Evolutionary conservation across 768 basidiomycete species (phyloP), one percentile per base, ranked within the genome.

Genomic region (Zangia roseola): DNA sequence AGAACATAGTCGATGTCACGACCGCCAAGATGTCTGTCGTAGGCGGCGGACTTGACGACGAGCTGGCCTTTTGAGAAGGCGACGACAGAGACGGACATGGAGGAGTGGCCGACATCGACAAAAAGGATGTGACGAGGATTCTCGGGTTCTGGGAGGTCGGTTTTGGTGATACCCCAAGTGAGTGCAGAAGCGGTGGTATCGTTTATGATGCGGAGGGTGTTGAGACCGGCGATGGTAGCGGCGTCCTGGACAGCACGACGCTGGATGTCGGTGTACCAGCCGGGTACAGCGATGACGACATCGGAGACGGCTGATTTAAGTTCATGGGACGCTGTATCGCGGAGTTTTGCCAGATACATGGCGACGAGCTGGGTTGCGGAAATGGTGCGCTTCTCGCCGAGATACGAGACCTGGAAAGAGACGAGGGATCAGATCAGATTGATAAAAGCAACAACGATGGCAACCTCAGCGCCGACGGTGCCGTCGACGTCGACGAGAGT

Each of bases 151-250:
- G 97, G 97, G 37, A 99, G 84, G 69, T 99, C 97, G 23, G 88
- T 83, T 73, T 99, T 99, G 57, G 95, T 99, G 78, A 98, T 98
- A 58, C 97, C 97, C 73, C 95, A 99, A 44, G 91, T 93, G 67
- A 99, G 87, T 34, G 97, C 97, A 49, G 87, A 81, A 45, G 95
- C 97, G 54, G 95, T 98, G 48, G 88, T 86, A 69, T 98, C 97
- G 75, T 97, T 97, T 77, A 98, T 92, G 69, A 99, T 80, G 43
- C 95, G 91, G 52, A 98, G 89, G 55, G 83, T 74, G 70, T 93
- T 97, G 53, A 98, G 81, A 50, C 88, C 86, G 47, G 91, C 92
- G 61, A 99, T 91, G 50, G 81, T 63, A 36, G 93, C 93, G 25
- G 97, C 93, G 59, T 94, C 92, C 49, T 93, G 79, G 53, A 95